phyloP scores from a whole-genome alignment of 345 rosid species.

The Brassica napus region Da-Ae NC_063437.1:11905001-11905500 shows the following conservation, averaged over 20 bases:
- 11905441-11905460: background rate
- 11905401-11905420: background rate
- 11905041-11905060: conserved; percentile 7
- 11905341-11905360: background rate
- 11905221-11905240: background rate
- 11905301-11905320: background rate
- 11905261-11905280: background rate
- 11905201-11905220: background rate
- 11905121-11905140: conserved; percentile 32
- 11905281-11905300: too few relatives aligned
- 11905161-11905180: background rate
- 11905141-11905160: background rate
- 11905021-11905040: conserved; percentile 23
- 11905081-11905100: conserved; percentile 29
- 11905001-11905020: conserved; percentile 54
- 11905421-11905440: background rate
- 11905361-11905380: background rate
- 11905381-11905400: background rate
- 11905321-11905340: background rate
- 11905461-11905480: background rate
- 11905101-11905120: conserved; percentile 18
- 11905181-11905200: background rate
- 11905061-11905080: conserved; percentile 16
- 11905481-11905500: background rate
- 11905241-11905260: background rate